Conservation (phyloP, 768 basidiomycete genomes). For the Psilocybe sp. region DNA sequence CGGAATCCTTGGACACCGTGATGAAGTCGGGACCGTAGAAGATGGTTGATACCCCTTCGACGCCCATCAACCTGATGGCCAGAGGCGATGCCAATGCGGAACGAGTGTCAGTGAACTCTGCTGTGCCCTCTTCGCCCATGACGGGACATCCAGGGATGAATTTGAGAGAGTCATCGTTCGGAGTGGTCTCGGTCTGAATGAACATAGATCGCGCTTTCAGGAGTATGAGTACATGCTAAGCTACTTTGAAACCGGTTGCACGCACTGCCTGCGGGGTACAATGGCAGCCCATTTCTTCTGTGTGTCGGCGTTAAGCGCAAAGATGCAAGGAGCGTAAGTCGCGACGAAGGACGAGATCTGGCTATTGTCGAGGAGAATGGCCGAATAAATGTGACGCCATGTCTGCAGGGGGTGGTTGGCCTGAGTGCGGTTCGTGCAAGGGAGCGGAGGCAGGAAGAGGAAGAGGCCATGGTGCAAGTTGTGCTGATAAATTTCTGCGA, state of each 20-base stretch:
- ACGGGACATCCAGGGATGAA: constrained; percentile 93
- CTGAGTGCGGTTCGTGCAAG: constrained; percentile 13
- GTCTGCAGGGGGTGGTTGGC: constrained; percentile 7
- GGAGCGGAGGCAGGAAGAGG: constrained; percentile 16
- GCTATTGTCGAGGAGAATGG: constrained; percentile 9
- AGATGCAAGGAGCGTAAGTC: too few species aligned
- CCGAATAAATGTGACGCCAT: constrained; percentile 9
- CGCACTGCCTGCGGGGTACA: constrained; percentile 14
- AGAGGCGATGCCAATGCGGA: constrained; percentile 88
- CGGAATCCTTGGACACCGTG: constrained; percentile 88
- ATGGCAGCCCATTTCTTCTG: neutral
- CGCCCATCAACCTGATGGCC: constrained; percentile 92
- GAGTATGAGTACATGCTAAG: neutral
- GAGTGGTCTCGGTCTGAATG: constrained; percentile 96
- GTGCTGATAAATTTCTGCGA: constrained; percentile 1
- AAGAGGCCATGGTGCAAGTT: constrained; percentile 20
- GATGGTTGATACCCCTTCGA: constrained; percentile 84
- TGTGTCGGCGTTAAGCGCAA: too few species aligned
- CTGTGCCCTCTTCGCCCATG: constrained; percentile 83
- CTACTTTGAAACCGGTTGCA: constrained; percentile 1
- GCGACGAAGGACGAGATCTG: too few species aligned
- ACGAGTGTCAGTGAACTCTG: constrained; percentile 91
- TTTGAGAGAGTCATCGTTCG: constrained; percentile 96
- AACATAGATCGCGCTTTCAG: constrained; percentile 84
- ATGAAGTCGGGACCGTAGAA: constrained; percentile 99